Evolutionary conservation across 257 asterid genomes (phyloP).

Genomic region (Hygrophila difformis): DNA sequence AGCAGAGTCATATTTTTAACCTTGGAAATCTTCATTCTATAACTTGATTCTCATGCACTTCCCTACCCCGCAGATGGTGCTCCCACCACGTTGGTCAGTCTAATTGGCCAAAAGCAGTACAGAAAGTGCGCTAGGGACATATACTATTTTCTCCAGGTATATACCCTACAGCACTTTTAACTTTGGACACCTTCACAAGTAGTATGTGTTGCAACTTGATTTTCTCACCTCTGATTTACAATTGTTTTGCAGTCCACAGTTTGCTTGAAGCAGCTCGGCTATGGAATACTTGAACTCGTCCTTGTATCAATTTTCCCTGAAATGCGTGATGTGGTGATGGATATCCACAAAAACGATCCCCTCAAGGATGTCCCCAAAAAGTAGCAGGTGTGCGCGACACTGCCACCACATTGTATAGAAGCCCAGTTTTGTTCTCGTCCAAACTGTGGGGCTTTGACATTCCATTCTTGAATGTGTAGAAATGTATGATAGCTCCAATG

Average conservation of each 20-base stretch:
- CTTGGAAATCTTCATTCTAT: background rate
- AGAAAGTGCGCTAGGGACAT: conserved; percentile 80
- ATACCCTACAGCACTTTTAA: background rate
- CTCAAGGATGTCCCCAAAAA: too few relatives aligned
- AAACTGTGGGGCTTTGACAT: too few relatives aligned
- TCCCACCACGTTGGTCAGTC: conserved; percentile 86
- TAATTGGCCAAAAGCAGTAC: conserved; percentile 93
- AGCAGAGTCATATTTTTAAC: conserved; percentile 15
- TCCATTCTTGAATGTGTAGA: too few relatives aligned
- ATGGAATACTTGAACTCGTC: conserved; percentile 79
- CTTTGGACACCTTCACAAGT: background rate
- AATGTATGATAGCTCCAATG: too few relatives aligned
- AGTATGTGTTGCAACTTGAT: background rate
- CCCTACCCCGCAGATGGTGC: conserved; percentile 61
- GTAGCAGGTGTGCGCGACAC: too few relatives aligned
- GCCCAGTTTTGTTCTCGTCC: too few relatives aligned
- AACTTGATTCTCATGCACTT: background rate
- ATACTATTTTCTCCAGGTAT: conserved; percentile 92
- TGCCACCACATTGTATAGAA: too few relatives aligned
- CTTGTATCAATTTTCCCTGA: conserved; percentile 78
- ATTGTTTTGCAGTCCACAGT: conserved; percentile 60
- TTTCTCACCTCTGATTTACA: background rate
- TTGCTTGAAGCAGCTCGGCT: conserved; percentile 93
- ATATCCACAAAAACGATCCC: conserved; percentile 68
- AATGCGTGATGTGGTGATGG: conserved; percentile 56